phyloP scores from a whole-genome alignment of 306 rosid genomes.

The Trifolium pratense region DNA sequence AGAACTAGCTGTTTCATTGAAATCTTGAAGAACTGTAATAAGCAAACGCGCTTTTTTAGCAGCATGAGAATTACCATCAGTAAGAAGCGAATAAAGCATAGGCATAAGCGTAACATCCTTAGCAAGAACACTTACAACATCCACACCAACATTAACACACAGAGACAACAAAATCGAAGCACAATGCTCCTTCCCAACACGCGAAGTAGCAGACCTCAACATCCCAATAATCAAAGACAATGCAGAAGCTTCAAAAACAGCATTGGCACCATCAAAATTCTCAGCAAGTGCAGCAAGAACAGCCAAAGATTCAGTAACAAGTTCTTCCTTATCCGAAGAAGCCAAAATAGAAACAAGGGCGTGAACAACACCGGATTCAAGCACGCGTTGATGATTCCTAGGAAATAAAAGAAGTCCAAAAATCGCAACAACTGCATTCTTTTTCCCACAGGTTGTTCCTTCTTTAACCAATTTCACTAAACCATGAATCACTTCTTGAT shows the following conservation, averaged over 20 bases:
- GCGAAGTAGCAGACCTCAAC: conserved; percentile 42
- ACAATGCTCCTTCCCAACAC: conserved; percentile 61
- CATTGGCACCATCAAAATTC: conserved; percentile 58
- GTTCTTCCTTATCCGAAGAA: conserved; percentile 53
- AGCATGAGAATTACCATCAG: conserved; percentile 61
- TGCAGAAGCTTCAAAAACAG: conserved; percentile 45
- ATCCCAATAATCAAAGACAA: conserved; percentile 43
- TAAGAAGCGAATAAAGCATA: conserved; percentile 59
- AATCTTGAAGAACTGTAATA: conserved; percentile 64
- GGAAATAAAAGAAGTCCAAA: conserved; percentile 64
- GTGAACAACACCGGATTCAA: conserved; percentile 60
- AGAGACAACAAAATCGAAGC: conserved; percentile 64
- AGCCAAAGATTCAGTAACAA: conserved; percentile 57
- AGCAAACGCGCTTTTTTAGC: conserved; percentile 72
- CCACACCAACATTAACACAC: conserved; percentile 60
- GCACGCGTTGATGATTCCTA: conserved; percentile 52
- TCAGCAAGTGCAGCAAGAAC: conserved; percentile 69
- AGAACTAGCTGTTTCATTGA: conserved; percentile 49
- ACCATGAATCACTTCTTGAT: conserved; percentile 52
- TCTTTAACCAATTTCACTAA: conserved; percentile 61
- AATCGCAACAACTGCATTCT: conserved; percentile 76
- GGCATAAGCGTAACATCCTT: conserved; percentile 59
- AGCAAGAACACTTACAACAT: conserved; percentile 57
- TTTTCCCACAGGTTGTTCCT: conserved; percentile 72
- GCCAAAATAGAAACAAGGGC: conserved; percentile 53